Conservation (phyloP, 2,329 filamentous ascomycete species). For the Coniochaeta prunicola region DNA sequence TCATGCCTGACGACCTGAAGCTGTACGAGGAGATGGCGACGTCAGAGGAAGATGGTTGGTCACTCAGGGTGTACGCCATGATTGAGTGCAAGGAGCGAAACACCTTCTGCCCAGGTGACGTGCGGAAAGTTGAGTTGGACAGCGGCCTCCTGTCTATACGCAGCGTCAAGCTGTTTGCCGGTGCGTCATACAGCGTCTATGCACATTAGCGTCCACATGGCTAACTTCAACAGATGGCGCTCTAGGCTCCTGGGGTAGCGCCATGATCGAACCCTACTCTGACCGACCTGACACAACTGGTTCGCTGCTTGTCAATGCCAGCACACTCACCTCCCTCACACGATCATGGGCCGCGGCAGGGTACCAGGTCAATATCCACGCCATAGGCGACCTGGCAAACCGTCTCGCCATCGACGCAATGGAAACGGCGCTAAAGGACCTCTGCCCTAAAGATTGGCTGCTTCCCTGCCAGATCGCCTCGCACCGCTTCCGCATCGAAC, state of each 20-base stretch:
- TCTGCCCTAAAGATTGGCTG: constrained; percentile 35
- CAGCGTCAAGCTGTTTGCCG: constrained; percentile 64
- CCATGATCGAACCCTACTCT: constrained; percentile 62
- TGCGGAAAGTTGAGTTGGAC: constrained; percentile 31
- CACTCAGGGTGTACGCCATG: constrained; percentile 61
- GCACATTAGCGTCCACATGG: too few species aligned
- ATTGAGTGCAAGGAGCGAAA: constrained; percentile 58
- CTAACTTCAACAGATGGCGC: constrained; percentile 47
- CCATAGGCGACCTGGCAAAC: constrained; percentile 64
- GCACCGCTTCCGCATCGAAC: constrained; percentile 60
- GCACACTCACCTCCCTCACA: constrained; percentile 45
- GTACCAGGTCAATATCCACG: constrained; percentile 66
- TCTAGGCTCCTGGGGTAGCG: constrained; percentile 64
- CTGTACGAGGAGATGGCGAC: constrained; percentile 43
- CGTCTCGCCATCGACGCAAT: constrained; percentile 58
- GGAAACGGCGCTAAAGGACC: constrained; percentile 42
- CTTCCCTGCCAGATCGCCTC: constrained; percentile 40
- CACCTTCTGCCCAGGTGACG: constrained; percentile 50
- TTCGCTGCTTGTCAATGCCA: constrained; percentile 60
- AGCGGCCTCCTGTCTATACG: constrained; percentile 48
- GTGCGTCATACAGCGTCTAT: too few species aligned
- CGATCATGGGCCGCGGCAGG: constrained; percentile 51
- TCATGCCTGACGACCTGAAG: constrained; percentile 43
- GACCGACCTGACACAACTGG: constrained; percentile 56
- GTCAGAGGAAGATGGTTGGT: constrained; percentile 40